A percentile compares a stretch with the other conserved stretches of the same genome.
These are phyloP conservation scores for Metarhizium album DNA, from an alignment of 2,329 filamentous ascomycete species.

Conservation along the genomic window DNA sequence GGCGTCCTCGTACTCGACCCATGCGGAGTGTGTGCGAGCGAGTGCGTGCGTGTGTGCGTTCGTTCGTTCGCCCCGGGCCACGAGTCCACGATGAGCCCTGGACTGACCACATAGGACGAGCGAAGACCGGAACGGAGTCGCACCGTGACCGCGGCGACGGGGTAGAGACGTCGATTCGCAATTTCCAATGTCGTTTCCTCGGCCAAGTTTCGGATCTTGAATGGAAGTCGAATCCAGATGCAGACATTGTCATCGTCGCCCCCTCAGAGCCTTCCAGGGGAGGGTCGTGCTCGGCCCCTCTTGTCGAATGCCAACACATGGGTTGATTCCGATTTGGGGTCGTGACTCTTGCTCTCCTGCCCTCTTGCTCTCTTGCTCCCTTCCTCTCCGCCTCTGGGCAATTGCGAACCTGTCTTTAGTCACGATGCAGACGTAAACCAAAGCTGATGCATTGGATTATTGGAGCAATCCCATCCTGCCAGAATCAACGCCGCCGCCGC, in stretches of 20 bases:
- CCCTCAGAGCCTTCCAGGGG: background rate
- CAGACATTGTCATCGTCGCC: background rate
- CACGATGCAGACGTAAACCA: background rate
- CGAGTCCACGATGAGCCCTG: background rate
- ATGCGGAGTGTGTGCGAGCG: constrained; percentile 2
- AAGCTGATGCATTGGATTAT: background rate
- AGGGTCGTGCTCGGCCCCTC: background rate
- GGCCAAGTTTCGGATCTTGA: background rate
- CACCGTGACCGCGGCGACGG: too few species aligned
- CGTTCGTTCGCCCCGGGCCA: constrained; percentile 1
- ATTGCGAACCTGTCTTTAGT: background rate
- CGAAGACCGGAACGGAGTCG: background rate
- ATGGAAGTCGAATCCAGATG: background rate
- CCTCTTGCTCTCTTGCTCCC: background rate
- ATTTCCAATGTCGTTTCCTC: background rate
- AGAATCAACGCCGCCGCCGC: background rate
- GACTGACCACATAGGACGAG: background rate
- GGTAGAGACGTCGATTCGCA: background rate
- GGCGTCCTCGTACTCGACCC: background rate
- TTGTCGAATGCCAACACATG: background rate
- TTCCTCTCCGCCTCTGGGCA: background rate
- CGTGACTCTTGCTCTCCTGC: background rate
- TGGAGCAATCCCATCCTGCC: background rate
- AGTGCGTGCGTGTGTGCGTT: too few species aligned
- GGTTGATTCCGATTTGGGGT: background rate